Percentiles rank a stretch among this genome's conserved stretches.
phyloP scores from a whole-genome alignment of 2,329 filamentous ascomycete genomes.

The Botryotinia narcissicola region DNA sequence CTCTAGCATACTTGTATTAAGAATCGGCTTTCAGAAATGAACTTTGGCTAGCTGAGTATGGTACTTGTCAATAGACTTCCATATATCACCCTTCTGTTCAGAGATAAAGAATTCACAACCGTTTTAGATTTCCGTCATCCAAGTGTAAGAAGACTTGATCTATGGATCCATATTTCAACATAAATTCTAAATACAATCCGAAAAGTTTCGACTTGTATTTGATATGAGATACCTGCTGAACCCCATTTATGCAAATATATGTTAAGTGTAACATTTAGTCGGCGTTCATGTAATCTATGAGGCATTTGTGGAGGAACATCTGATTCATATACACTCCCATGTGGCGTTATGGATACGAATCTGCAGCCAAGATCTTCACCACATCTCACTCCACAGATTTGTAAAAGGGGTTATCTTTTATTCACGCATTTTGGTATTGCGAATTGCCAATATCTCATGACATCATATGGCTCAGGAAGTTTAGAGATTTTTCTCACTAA shows the following conservation, averaged over 20 bases:
- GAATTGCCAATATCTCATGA: not conserved
- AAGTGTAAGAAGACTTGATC: slow-evolving; percentile 25
- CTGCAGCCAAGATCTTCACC: slow-evolving; percentile 1
- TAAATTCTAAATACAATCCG: slow-evolving; percentile 17
- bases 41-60: not conserved
- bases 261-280: not conserved
- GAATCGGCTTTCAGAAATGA: slow-evolving; percentile 40
- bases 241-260: not conserved
- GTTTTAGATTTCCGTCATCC: slow-evolving; percentile 29
- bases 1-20: slow-evolving; percentile 79
- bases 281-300: not conserved
- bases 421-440: not conserved
- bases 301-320: not conserved
- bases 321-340: not conserved
- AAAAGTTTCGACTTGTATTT: slow-evolving; percentile 7
- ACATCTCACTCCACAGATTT: not conserved
- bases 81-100: too few relatives aligned
- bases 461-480: not conserved
- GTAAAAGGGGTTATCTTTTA: not conserved
- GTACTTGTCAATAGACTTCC: not conserved
- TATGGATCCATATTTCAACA: slow-evolving; percentile 27
- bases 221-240: not conserved
- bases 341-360: not conserved
- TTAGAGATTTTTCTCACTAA: too few relatives aligned
- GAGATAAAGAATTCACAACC: slow-evolving; percentile 22